Percentiles rank a stretch among this genome's conserved stretches.
These are phyloP conservation scores for Candida sp. DNA, from an alignment of 1,139 yeast species.

Conservation along the genomic window DNA sequence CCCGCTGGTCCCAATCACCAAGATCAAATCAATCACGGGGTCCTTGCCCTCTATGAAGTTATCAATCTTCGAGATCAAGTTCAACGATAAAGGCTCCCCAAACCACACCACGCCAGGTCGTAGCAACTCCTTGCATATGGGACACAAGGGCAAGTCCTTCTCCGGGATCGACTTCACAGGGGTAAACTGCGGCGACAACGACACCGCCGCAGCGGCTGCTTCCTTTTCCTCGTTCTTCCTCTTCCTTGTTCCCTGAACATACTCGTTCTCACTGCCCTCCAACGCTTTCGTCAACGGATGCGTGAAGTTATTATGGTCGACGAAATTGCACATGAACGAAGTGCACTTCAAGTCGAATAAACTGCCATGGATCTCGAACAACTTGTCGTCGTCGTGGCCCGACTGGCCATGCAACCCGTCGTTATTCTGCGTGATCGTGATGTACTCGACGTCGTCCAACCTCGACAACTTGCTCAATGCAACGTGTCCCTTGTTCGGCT, in stretches of 20 bases:
- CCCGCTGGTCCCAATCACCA: conserved; percentile 88
- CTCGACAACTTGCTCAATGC: conserved; percentile 61
- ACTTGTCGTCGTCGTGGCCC: conserved; percentile 52
- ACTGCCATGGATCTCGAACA: conserved; percentile 81
- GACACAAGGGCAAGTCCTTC: conserved; percentile 75
- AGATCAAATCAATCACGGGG: conserved; percentile 65
- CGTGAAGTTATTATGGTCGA: conserved; percentile 51
- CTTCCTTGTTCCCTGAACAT: conserved; percentile 20
- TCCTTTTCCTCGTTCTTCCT: conserved; percentile 12
- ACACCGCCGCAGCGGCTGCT: not conserved
- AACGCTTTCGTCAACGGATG: conserved; percentile 71
- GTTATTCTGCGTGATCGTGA: conserved; percentile 82
- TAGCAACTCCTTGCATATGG: conserved; percentile 61
- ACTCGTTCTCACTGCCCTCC: conserved; percentile 39
- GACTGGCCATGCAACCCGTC: conserved; percentile 78
- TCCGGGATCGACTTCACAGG: conserved; percentile 53
- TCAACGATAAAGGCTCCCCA: conserved; percentile 80
- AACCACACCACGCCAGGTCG: conserved; percentile 96
- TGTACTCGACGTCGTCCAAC: conserved; percentile 29
- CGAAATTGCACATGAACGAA: conserved; percentile 69
- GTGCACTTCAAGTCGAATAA: conserved; percentile 78
- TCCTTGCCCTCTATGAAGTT: conserved; percentile 58
- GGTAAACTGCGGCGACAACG: conserved; percentile 46
- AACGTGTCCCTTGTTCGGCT: conserved; percentile 75
- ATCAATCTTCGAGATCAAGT: conserved; percentile 68